Conservation (phyloP, 116 monocot genomes). For the Phalaenopsis hybrid region DNA sequence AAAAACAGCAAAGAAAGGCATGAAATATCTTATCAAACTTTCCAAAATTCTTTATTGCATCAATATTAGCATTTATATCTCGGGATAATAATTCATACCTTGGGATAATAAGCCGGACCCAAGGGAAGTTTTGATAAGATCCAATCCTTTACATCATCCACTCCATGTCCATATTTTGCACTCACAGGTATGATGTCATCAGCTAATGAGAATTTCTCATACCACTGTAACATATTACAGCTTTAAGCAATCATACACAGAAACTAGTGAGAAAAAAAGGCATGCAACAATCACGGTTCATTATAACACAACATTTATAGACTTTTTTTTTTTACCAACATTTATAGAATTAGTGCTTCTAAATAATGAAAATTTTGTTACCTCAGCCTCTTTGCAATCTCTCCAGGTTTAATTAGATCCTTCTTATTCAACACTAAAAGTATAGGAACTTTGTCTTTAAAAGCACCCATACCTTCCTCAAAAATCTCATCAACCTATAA, state of each 20-base stretch:
- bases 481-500: slow-evolving; percentile 81
- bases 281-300: slow-evolving; percentile 1
- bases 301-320: background rate
- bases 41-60: background rate
- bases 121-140: slow-evolving; percentile 82
- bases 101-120: slow-evolving; percentile 91
- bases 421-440: slow-evolving; percentile 89
- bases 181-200: slow-evolving; percentile 96
- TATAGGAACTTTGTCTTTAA: slow-evolving; percentile 52
- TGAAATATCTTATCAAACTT: background rate
- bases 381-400: slow-evolving; percentile 83
- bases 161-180: slow-evolving; percentile 88
- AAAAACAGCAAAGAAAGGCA: background rate
- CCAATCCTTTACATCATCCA: slow-evolving; percentile 92
- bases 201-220: slow-evolving; percentile 71
- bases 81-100: slow-evolving; percentile 29
- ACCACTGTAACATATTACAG: slow-evolving; percentile 54
- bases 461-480: slow-evolving; percentile 70
- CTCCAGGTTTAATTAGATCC: slow-evolving; percentile 93
- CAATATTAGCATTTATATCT: background rate
- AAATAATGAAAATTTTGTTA: slow-evolving; percentile 12
- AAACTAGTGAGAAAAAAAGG: slow-evolving; percentile 2
- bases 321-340: too few species aligned
- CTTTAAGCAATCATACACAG: background rate
- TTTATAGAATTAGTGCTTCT: background rate